Evolutionary conservation across 768 basidiomycete genomes (phyloP), one percentile per base, ranked within the genome.

Genomic region (Megacollybia marginata): DNA sequence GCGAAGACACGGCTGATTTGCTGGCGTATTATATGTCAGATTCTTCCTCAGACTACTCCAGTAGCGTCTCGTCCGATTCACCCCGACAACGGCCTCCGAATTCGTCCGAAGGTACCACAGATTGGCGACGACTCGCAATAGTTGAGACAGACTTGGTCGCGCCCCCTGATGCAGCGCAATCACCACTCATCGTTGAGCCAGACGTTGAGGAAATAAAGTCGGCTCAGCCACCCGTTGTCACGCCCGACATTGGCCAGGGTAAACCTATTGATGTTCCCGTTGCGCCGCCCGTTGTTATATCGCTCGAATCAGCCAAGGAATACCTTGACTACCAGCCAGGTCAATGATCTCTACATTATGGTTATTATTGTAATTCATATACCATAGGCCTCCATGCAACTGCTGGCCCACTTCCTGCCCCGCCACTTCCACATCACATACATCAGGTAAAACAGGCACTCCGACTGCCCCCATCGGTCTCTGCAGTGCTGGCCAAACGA

Each of bases 351-450:
- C 15, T 28, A 36, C 20, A 50, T n/a, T n/a, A n/a, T n/a, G n/a
- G n/a, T n/a, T n/a, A n/a, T n/a, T n/a, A 53, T 48, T 43, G 58
- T 51, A 45, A 52, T 53, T 53, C 50, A 6, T 28, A 28, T 36
- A 51, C 55, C 23, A 36, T 56, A 71, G 76, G 78, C 45, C 57
- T 83, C 2, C 83, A 89, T 64, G 72, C 84, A 7, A 86, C 76
- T 19, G 86, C 85, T 38, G 83, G 85, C 4, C 86, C 87, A 44
- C 71, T 85, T 51, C 85, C 87, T 28, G 78, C 79, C 32, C 85
- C 85, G 9, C 84, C 86, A 51, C 78, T 80, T 35, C 82, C 82
- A 33, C 78, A 80, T 5, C 80, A 84, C 20, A 64, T 79, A 9
- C 80, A 83, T 46, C 70, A 73, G 32, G 71, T 83, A 48, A 81